These are phyloP conservation scores for Saussurea involucrata DNA, from an alignment of 129 eudicot genomes.

Conservation along the genomic window DNA sequence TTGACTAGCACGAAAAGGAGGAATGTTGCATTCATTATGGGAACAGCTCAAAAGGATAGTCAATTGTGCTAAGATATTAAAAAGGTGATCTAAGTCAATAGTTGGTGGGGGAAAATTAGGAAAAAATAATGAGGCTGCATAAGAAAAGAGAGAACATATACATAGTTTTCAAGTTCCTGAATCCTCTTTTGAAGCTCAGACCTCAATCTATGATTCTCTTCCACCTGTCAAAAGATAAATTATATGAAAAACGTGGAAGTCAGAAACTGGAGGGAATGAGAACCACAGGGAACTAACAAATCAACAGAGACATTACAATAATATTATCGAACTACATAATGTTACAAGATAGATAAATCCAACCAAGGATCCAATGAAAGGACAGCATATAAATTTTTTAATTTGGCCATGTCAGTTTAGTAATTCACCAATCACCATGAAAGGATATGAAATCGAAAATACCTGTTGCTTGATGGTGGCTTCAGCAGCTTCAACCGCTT, in stretches of 20 bases:
- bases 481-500: constrained; percentile 96
- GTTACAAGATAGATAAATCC: too few relatives aligned
- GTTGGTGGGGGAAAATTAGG: not conserved
- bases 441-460: not conserved
- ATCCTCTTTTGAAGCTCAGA: constrained; percentile 65
- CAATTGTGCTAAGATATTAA: not conserved
- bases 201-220: constrained; percentile 77
- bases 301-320: not conserved
- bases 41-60: not conserved
- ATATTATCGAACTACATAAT: constrained; percentile 6
- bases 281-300: not conserved
- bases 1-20: not conserved
- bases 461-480: constrained; percentile 92
- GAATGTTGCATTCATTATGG: not conserved
- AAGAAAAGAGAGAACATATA: constrained; percentile 27
- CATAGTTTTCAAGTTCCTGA: constrained; percentile 72
- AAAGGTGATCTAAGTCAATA: not conserved
- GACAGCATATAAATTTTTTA: not conserved
- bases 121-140: not conserved
- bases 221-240: constrained; percentile 48
- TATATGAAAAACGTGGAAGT: not conserved
- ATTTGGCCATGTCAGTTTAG: not conserved
- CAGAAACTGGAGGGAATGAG: constrained; percentile 12
- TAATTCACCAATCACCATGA: not conserved
- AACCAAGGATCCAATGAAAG: not conserved